Conservation (phyloP, 2,329 filamentous ascomycete species). For the Diaporthe eres region DNA sequence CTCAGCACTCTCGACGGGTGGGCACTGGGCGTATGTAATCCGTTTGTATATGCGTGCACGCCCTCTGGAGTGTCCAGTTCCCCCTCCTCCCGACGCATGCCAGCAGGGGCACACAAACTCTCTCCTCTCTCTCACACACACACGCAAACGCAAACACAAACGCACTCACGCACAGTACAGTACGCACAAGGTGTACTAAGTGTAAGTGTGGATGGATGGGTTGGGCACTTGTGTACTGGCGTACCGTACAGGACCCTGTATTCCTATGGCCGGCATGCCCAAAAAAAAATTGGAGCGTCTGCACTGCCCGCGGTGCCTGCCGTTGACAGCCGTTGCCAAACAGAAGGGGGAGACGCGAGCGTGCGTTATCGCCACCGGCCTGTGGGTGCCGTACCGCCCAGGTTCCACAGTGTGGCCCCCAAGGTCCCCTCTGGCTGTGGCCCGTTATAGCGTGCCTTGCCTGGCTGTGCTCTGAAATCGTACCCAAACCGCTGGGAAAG, state of each 20-base stretch:
- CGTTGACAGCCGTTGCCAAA: conserved; percentile 36
- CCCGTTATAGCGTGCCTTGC: neutral
- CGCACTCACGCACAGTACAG: conserved; percentile 10
- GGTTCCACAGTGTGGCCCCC: conserved; percentile 20
- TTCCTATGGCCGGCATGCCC: conserved; percentile 36
- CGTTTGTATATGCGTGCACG: conserved; percentile 5
- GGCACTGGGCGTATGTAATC: neutral
- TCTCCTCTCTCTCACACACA: neutral
- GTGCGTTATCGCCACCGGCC: conserved; percentile 20
- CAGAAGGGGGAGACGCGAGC: neutral
- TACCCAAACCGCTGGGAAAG: conserved; percentile 28
- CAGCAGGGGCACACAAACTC: conserved; percentile 1
- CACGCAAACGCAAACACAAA: neutral
- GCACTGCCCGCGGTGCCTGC: conserved; percentile 8
- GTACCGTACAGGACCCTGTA: conserved; percentile 18
- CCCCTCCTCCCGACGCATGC: neutral
- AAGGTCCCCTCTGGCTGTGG: neutral
- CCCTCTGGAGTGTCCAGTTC: neutral
- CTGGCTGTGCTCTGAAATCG: neutral
- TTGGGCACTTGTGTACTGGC: neutral
- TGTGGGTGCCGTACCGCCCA: neutral
- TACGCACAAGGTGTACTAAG: neutral
- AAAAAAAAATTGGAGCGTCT: conserved; percentile 36
- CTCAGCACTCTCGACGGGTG: neutral
- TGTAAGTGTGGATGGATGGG: neutral